Evolutionary conservation across 768 basidiomycete species (phyloP).

Genomic region (Amanita brunnescens): DNA sequence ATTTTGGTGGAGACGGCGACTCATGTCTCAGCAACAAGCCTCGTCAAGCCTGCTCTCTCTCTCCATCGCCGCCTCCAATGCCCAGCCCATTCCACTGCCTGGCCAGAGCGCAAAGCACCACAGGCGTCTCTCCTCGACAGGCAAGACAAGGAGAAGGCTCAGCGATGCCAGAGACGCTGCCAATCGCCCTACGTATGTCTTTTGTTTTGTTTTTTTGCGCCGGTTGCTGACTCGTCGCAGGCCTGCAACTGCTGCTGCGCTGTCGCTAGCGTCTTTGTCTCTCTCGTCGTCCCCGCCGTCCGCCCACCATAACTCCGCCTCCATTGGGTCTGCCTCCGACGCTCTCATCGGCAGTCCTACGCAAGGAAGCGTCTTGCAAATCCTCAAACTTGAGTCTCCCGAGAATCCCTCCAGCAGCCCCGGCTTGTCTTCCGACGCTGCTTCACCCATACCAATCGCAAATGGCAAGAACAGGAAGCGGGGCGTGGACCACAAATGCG

Average conservation of each 20-base stretch:
- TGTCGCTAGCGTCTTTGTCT: conserved; percentile 37
- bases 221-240: neutral
- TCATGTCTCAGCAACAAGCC: conserved; percentile 6
- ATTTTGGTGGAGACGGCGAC: neutral
- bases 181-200: conserved; percentile 60
- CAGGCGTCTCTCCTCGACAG: conserved; percentile 62
- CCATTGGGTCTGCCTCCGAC: neutral
- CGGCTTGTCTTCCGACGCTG: conserved; percentile 9
- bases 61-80: conserved; percentile 51
- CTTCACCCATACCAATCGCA: conserved; percentile 29
- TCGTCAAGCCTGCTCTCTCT: conserved; percentile 53
- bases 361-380: neutral
- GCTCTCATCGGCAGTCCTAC: neutral
- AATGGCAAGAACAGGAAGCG: conserved; percentile 56
- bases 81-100: conserved; percentile 32
- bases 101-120: conserved; percentile 37
- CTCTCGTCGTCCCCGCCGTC: conserved; percentile 33
- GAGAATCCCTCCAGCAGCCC: conserved; percentile 12
- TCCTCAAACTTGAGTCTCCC: neutral
- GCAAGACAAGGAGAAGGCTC: conserved; percentile 59
- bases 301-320: conserved; percentile 7
- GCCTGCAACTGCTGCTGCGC: conserved; percentile 22
- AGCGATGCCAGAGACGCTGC: conserved; percentile 79
- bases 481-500: conserved; percentile 83
- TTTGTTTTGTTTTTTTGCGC: neutral